A percentile compares a stretch with the other conserved stretches of the same genome.
These are phyloP conservation scores for Amesomyces nigricolor DNA, from an alignment of 2,329 filamentous ascomycete genomes.

Conservation along the genomic window DNA sequence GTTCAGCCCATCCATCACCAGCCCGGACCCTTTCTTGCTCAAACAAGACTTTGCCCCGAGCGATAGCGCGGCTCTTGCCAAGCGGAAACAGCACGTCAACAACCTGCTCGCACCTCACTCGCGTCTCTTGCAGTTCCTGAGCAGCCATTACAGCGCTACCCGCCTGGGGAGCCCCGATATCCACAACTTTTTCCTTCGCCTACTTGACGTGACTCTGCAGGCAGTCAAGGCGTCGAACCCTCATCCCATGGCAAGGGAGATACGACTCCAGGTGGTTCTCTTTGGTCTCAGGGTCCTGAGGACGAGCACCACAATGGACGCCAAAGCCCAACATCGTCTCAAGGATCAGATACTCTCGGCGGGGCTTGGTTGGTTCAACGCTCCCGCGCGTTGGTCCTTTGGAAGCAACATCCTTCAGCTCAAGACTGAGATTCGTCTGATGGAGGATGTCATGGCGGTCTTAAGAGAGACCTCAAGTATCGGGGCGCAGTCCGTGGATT, in stretches of 20 bases:
- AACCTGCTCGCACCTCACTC: constrained; percentile 83
- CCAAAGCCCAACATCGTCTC: constrained; percentile 66
- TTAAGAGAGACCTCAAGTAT: constrained; percentile 61
- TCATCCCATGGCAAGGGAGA: constrained; percentile 84
- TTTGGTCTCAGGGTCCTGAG: constrained; percentile 75
- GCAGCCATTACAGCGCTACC: constrained; percentile 90
- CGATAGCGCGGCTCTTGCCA: constrained; percentile 68
- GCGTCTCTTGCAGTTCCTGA: constrained; percentile 79
- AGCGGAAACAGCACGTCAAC: constrained; percentile 71
- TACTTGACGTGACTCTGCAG: constrained; percentile 73
- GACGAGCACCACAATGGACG: constrained; percentile 61
- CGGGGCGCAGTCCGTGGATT: constrained; percentile 46
- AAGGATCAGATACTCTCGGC: constrained; percentile 87
- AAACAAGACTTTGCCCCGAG: constrained; percentile 91
- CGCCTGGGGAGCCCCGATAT: constrained; percentile 78
- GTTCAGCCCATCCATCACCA: constrained; percentile 67
- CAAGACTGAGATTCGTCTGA: constrained; percentile 81
- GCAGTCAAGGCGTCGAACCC: constrained; percentile 64
- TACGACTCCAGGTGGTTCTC: constrained; percentile 83
- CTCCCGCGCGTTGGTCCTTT: constrained; percentile 84
- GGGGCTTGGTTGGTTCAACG: constrained; percentile 81
- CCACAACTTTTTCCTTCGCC: constrained; percentile 72
- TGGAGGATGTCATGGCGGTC: constrained; percentile 66
- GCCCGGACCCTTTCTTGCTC: constrained; percentile 82
- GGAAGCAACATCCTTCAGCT: constrained; percentile 89